Conservation (phyloP, 176 grass and related monocot genomes). For the Cocos nucifera region DNA sequence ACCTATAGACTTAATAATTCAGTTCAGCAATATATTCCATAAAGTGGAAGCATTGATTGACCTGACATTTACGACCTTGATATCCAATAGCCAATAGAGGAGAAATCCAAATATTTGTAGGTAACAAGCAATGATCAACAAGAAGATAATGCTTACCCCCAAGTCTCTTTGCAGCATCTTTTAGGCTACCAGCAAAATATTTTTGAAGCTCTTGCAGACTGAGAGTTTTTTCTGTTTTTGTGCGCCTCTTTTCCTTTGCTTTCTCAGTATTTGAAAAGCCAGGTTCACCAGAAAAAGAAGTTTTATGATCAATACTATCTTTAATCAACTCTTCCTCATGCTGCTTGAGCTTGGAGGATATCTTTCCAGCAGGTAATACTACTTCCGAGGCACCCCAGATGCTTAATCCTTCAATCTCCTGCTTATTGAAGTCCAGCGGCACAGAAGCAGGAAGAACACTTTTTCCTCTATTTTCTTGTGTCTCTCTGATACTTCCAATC, state of each 20-base stretch:
- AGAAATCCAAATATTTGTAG: no score
- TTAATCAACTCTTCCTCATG: slow-evolving; percentile 34
- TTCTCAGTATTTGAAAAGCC: slow-evolving; percentile 32
- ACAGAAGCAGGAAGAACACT: slow-evolving; percentile 17
- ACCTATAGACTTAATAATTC: no score
- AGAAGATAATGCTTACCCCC: slow-evolving; percentile 50
- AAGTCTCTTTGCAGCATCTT: slow-evolving; percentile 93
- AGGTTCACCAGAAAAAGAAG: slow-evolving; percentile 26
- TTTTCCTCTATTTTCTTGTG: slow-evolving; percentile 32
- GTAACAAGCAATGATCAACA: background rate
- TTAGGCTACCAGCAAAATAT: slow-evolving; percentile 93
- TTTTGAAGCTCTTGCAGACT: slow-evolving; percentile 73
- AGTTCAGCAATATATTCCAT: no score
- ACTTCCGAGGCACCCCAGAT: slow-evolving; percentile 34
- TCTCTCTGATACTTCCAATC: slow-evolving; percentile 44
- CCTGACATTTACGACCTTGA: no score
- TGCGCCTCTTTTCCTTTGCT: slow-evolving; percentile 51
- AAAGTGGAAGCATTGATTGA: no score
- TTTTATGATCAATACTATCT: slow-evolving; percentile 14
- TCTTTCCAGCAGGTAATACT: slow-evolving; percentile 25
- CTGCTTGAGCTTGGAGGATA: slow-evolving; percentile 36
- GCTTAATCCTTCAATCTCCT: slow-evolving; percentile 61
- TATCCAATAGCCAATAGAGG: no score
- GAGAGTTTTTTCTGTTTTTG: slow-evolving; percentile 72
- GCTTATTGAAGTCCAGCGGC: slow-evolving; percentile 38